Conservation (phyloP, 1,139 yeast genomes). For the Nakaseomyces kungkrabaensis region DNA sequence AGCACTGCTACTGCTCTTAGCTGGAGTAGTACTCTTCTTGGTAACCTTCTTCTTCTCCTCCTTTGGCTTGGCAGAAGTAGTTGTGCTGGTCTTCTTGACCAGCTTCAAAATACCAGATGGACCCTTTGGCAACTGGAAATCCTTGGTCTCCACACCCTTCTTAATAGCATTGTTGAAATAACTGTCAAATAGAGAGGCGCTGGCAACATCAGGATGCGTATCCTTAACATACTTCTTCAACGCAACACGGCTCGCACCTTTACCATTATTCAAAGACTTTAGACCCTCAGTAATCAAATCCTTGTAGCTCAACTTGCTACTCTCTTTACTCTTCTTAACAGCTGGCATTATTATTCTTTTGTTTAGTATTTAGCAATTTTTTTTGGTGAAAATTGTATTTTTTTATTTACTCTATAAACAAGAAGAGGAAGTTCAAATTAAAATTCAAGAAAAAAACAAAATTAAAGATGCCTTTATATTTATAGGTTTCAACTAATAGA, state of each 20-base stretch:
- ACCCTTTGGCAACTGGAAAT: conserved; percentile 80
- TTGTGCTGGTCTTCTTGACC: conserved; percentile 27
- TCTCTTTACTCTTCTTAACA: conserved; percentile 5
- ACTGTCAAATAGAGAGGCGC: conserved; percentile 57
- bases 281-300: conserved; percentile 76
- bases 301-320: conserved; percentile 23
- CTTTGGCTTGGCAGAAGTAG: conserved; percentile 18
- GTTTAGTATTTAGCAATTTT: neutral
- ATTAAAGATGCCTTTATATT: no score
- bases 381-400: neutral
- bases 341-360: conserved; percentile 3
- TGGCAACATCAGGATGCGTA: conserved; percentile 38
- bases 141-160: conserved; percentile 72
- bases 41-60: conserved; percentile 9
- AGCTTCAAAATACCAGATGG: conserved; percentile 36
- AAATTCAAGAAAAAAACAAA: no score
- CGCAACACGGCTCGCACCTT: conserved; percentile 77
- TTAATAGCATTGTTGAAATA: conserved; percentile 73
- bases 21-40: conserved; percentile 9
- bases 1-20: conserved; percentile 13
- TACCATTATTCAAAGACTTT: conserved; percentile 63
- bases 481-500: no score
- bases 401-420: no score
- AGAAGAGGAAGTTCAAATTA: no score
- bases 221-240: conserved; percentile 58